These are phyloP conservation scores for Beauveria sp. DNA, from an alignment of 2,329 filamentous ascomycete species.

Conservation along the genomic window DNA sequence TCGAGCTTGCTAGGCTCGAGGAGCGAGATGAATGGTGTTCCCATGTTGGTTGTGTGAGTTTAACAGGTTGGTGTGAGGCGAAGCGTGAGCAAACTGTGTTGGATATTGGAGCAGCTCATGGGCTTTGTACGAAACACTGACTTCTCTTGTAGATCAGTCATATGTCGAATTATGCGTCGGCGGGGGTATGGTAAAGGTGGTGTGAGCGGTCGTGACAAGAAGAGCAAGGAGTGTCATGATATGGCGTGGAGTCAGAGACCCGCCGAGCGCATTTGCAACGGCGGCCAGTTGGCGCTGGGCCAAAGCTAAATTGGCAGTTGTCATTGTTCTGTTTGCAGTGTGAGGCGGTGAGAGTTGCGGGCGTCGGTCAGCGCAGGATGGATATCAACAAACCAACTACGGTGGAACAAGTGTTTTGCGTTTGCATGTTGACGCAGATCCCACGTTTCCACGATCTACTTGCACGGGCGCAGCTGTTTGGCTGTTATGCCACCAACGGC, in stretches of 20 bases:
- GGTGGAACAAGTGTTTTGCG: not conserved
- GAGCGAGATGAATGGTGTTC: constrained; percentile 41
- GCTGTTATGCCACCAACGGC: too few species aligned
- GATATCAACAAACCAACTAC: not conserved
- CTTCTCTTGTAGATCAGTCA: not conserved
- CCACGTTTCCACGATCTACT: not conserved
- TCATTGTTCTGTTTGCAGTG: not conserved
- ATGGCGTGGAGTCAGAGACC: constrained; percentile 7
- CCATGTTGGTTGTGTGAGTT: constrained; percentile 26
- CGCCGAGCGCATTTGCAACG: constrained; percentile 1
- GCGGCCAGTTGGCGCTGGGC: not conserved
- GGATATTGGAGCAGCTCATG: not conserved
- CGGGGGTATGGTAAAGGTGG: not conserved
- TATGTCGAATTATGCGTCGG: not conserved
- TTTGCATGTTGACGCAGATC: not conserved
- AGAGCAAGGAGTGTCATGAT: not conserved
- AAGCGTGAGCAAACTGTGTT: not conserved
- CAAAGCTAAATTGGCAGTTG: not conserved
- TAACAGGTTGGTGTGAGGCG: not conserved
- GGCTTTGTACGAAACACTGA: not conserved
- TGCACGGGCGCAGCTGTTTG: not conserved
- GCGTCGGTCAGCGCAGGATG: not conserved
- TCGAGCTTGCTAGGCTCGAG: constrained; percentile 43
- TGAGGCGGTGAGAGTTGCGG: constrained; percentile 1
- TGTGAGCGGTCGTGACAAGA: not conserved